Evolutionary conservation across 2,329 filamentous ascomycete species (phyloP), one percentile per base, ranked within the genome.

Genomic region (Leptographium radiaticola): DNA sequence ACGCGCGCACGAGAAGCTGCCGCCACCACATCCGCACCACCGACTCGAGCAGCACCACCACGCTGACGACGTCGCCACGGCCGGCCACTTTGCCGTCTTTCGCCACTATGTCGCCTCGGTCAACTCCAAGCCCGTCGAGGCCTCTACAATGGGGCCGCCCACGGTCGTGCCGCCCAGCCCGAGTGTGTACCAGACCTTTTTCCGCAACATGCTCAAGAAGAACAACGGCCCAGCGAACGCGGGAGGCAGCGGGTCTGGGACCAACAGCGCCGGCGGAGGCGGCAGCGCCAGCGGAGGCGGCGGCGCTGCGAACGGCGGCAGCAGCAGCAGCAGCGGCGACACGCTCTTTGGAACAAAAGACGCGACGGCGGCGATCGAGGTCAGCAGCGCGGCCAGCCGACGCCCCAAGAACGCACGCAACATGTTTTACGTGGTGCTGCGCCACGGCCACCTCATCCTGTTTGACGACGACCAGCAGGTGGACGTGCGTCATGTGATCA

Each of bases 181-280:
- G 54, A 96, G 91, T 66, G 91, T 98, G 40, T 97, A 97, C 68
- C 93, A 97, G 76, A 86, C 86, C 67, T 96, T 98, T 89, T 98
- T 98, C 70, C 77, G 89, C 65, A 95, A 87, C 67, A 85, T 98
- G 57, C 97, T 98, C 66, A 89, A 95, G 62, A 80, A 91, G 63
- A 90, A 85, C 63, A 75, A 15, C 30, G 20, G 33, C 31, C 3
- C 25, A 5, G 25, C 25, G 5, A 34, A 18, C 31, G 6, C 25
- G 38, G 38, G 11, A 16, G n/a, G n/a, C 40, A 18, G 40, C 10
- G 40, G 16, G n/a, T 16, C 16, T 10, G 40, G 43, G 15, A n/a
- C 16, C 71, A 39, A 61, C 64, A 10, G 60, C 6, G 33, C 16
- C 13, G 33, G n/a, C 33, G 34, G 18, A 16, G 33, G 47, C n/a